Base-by-base conservation (phyloP, 441 rosid genomes). In the Aleurites moluccanus region DNA sequence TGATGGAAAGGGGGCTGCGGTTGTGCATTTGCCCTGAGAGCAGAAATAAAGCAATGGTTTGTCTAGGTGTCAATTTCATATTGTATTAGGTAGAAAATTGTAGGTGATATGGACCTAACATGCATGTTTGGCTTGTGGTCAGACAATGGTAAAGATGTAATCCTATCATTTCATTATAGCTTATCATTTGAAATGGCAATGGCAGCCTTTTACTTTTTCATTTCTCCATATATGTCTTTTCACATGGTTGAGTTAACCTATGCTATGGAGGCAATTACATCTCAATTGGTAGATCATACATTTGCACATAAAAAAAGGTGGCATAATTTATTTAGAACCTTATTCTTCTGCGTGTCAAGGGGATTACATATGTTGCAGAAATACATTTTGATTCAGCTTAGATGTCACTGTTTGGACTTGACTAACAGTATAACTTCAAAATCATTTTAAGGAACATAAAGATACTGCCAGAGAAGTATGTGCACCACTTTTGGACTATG, bases 391-490 rank as follows among this genome's bases (percentile, higher is more conserved):
- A 60, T 18, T 25, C 27, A 16, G 42, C 33, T 42, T 28, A 49
- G 60, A 47, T 61, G 60, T 61, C 28, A 30, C 30, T 23, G 23
- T 49, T 55, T 55, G 0, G 25, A 44, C n/a, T 18, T 42, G 35
- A 16, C 52, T 30, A 3, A 18, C 15, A 21, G 21, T 18, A 27
- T 44, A 55, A 20, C 35, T 64, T 57, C 35, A 9, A 61, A 64
- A 50, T 64, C 42, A 52, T 53, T 52, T 75, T 33, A 16, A 55
- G 67, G 11, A 64, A 64, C 71, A 14, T 57, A 55, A 25, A 68
- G 52, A 23, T 64, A 62, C 27, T 25, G 61, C 66, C 23, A 44
- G 15, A 61, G 16, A 18, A 38, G 40, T 5, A n/a, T 64, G 52
- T 28, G 20, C 64, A 38, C n/a, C 21, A 52, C 23, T 49, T 52